phyloP scores from a whole-genome alignment of 192 early-diverging fungal species.

The Coemansia sp. region DNA sequence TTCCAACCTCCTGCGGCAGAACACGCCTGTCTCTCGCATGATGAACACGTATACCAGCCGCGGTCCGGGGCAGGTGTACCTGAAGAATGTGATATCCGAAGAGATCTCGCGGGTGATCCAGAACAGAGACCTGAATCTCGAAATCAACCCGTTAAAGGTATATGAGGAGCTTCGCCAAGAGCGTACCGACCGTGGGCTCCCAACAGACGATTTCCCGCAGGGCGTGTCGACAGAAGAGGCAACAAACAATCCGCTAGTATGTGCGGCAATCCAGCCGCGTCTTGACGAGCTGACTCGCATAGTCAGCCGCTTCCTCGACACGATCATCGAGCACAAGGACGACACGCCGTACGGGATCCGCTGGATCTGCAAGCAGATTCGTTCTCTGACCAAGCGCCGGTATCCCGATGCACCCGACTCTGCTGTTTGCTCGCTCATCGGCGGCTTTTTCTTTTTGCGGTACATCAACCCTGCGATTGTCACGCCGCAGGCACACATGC shows the following conservation, averaged over 20 bases:
- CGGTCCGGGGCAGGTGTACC: conserved; percentile 89
- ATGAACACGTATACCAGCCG: conserved; percentile 96
- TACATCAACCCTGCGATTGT: conserved; percentile 99
- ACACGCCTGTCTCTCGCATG: conserved; percentile 97
- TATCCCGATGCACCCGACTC: conserved; percentile 88
- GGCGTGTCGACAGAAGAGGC: conserved; percentile 83
- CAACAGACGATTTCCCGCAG: conserved; percentile 60
- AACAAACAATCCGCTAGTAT: conserved; percentile 77
- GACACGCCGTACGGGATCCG: conserved; percentile 94
- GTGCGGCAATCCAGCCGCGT: conserved; percentile 80
- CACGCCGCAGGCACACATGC: conserved; percentile 92
- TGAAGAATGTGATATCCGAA: conserved; percentile 81
- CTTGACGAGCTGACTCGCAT: conserved; percentile 83
- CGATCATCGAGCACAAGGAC: conserved; percentile 78
- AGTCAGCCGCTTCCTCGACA: conserved; percentile 79
- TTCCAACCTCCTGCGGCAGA: conserved; percentile 84
- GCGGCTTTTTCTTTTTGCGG: conserved; percentile 95
- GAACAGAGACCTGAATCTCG: conserved; percentile 80
- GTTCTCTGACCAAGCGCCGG: conserved; percentile 86
- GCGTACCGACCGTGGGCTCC: conserved; percentile 29
- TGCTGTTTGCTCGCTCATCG: conserved; percentile 91
- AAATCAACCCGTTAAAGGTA: conserved; percentile 93
- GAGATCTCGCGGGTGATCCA: conserved; percentile 80
- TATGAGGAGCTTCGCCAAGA: conserved; percentile 54
- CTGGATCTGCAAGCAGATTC: conserved; percentile 99